These are phyloP conservation scores for Metarhizium guizhouense DNA, from an alignment of 2,329 filamentous ascomycete species.

Conservation along the genomic window DNA sequence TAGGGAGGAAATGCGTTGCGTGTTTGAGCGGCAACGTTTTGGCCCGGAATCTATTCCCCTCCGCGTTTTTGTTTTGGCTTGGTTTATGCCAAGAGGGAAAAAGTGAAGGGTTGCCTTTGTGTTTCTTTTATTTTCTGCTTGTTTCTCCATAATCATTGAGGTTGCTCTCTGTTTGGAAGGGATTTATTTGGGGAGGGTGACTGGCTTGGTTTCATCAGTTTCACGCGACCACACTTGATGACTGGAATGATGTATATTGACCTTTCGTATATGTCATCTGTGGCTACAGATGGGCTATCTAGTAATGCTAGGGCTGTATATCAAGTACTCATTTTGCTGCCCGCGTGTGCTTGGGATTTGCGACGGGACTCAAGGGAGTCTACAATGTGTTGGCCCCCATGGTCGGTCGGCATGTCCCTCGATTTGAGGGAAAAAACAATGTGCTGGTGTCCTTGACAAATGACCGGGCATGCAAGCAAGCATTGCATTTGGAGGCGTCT, in stretches of 20 bases:
- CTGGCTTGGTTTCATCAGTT: background rate
- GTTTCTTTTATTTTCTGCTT: background rate
- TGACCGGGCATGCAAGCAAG: no score
- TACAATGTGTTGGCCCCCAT: no score
- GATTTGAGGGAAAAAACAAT: no score
- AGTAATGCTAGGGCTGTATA: background rate
- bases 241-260: constrained; percentile 19
- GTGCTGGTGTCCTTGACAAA: no score
- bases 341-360: no score
- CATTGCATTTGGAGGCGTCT: no score
- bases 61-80: background rate
- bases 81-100: background rate
- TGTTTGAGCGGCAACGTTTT: background rate
- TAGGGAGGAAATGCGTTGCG: background rate
- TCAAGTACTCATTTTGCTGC: no score
- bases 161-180: background rate
- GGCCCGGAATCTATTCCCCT: background rate
- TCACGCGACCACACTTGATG: constrained; percentile 11
- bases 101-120: background rate
- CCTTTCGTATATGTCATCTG: background rate
- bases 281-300: background rate
- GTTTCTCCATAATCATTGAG: background rate
- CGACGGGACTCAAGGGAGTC: no score
- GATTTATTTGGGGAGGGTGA: background rate
- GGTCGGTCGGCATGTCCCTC: no score